A percentile compares a stretch with the other conserved stretches of the same genome.
phyloP scores from a whole-genome alignment of 352 stramenopile species.

The Pythium plurisporium region DNA sequence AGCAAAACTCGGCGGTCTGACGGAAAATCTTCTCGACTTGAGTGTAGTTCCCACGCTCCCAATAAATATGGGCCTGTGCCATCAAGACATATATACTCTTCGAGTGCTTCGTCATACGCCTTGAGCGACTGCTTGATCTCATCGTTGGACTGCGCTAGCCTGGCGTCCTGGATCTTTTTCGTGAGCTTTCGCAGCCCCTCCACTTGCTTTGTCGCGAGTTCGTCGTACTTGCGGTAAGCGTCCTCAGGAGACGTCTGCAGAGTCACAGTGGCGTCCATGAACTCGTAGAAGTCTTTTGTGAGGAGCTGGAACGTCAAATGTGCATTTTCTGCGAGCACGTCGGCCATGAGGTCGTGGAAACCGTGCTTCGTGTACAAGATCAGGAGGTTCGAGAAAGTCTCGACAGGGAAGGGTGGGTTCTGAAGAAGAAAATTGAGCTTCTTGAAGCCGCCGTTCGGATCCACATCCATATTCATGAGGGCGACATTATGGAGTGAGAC shows the following conservation, averaged over 20 bases:
- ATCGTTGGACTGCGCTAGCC: conserved; percentile 88
- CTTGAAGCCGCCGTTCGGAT: conserved; percentile 91
- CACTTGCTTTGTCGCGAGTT: conserved; percentile 92
- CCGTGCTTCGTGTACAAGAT: conserved; percentile 94
- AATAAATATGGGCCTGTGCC: conserved; percentile 95
- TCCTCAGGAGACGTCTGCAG: conserved; percentile 92
- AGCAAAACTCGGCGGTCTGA: conserved; percentile 94
- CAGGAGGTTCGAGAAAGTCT: conserved; percentile 95
- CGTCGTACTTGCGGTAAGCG: conserved; percentile 91
- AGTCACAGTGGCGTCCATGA: conserved; percentile 94
- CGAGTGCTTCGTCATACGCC: conserved; percentile 92
- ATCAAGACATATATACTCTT: conserved; percentile 96
- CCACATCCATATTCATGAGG: conserved; percentile 93
- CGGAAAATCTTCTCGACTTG: conserved; percentile 96
- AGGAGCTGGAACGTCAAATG: conserved; percentile 94
- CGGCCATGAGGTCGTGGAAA: conserved; percentile 93
- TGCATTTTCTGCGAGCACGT: conserved; percentile 93
- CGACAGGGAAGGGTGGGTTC: conserved; percentile 92
- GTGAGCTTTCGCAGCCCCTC: conserved; percentile 91
- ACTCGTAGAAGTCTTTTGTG: conserved; percentile 93
- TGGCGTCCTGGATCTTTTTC: conserved; percentile 93
- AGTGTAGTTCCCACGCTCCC: conserved; percentile 95
- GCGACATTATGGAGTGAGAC: conserved; percentile 88
- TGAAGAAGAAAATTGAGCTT: conserved; percentile 95
- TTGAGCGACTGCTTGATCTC: conserved; percentile 90